Evolutionary conservation across 495 filamentous ascomycete species (phyloP), one percentile per base, ranked within the genome.

Genomic region (Podospora anserina): DNA sequence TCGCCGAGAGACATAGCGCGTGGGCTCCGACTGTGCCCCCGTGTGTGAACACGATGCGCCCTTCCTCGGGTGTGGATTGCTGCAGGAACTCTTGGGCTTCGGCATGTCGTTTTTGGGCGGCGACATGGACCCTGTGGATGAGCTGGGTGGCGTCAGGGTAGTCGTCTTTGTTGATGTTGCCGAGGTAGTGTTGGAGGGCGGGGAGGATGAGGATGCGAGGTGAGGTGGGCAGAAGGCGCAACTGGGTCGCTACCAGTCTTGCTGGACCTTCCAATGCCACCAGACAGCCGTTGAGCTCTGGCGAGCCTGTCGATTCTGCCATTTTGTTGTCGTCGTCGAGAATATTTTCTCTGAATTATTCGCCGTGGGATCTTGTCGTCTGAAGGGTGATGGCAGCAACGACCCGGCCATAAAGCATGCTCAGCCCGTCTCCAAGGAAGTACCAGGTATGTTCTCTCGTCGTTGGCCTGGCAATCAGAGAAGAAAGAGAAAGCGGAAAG

Each of bases 251-350:
- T 27, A 87, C 78, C 61, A 78, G 68, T 39, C 85, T 82, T 23
- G 72, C 65, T 30, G 80, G 76, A 2, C 84, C 84, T 68, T 86
- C 84, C 63, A 87, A 78, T 65, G 84, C 84, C 58, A 87, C 76
- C 70, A 87, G 72, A 70, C 76, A 82, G 30, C 84, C 84, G 32
- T 76, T 68, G 49, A 77, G 72, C 49, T 70, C 69, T 57, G 70
- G 54, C 49, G 32, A 49, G 49, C 27, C 64, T 13, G 26, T 34
- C 34, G 62, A 60, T 26, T 58, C 61, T 30, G 65, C 63, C 70
- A 72, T 72, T 34, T 18, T 69, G 27, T 13, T 39, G 23, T 23
- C 23, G 23, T 49, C 39, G 7, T 1, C 7, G 15, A 49, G 13
- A 49, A 49, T 3, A 49, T 49, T 13, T 49, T 49, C 39, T 32